Evolutionary conservation across 257 asterid species (phyloP).

Genomic region (Solanum chiquidenum): DNA sequence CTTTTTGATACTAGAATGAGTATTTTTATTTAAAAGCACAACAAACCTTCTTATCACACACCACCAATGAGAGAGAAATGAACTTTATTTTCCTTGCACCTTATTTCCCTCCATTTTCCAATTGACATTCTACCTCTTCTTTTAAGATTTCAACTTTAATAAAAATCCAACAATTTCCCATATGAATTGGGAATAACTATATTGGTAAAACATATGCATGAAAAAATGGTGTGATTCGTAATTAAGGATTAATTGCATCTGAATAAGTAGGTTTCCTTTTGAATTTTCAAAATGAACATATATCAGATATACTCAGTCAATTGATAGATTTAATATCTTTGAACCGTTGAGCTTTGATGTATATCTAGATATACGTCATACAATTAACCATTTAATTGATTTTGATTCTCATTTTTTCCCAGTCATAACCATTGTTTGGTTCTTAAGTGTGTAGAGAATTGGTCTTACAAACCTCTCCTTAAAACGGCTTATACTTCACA

Average conservation of each 20-base stretch:
- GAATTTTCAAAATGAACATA: too few relatives aligned
- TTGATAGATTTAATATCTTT: not conserved
- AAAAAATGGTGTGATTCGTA: not conserved
- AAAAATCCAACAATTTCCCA: not conserved
- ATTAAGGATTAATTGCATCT: not conserved
- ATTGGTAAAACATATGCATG: not conserved
- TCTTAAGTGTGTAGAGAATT: not conserved
- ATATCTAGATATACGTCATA: not conserved
- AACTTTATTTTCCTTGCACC: not conserved
- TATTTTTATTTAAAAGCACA: not conserved
- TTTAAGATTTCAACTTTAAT: not conserved
- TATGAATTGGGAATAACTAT: not conserved
- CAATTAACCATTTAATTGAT: too few relatives aligned
- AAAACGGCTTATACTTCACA: not conserved
- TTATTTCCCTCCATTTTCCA: not conserved
- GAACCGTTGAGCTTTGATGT: not conserved
- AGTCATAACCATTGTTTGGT: not conserved
- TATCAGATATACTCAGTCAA: too few relatives aligned
- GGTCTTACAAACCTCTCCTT: not conserved
- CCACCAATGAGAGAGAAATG: not conserved
- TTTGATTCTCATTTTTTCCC: not conserved
- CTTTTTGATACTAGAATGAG: not conserved
- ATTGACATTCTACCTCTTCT: not conserved
- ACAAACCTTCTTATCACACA: not conserved
- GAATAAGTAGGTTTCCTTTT: not conserved